These are phyloP conservation scores for Hypoxylon sp. DNA, from an alignment of 2,329 filamentous ascomycete genomes.

Conservation along the genomic window DNA sequence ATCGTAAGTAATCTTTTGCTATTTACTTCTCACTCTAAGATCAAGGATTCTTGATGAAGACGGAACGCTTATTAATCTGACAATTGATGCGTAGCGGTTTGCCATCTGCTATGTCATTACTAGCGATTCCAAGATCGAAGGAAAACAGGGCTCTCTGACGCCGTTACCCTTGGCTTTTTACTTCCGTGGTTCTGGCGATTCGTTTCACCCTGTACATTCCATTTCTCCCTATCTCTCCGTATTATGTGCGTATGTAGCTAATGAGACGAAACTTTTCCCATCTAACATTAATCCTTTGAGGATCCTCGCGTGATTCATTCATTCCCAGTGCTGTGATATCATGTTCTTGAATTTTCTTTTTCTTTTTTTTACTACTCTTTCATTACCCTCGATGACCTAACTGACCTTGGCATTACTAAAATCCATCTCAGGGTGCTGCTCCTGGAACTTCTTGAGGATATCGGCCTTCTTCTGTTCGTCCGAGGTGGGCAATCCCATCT, in stretches of 20 bases:
- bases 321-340: background rate
- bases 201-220: slow-evolving; percentile 74
- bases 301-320: background rate
- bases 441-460: slow-evolving; percentile 92
- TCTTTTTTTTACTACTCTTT: background rate
- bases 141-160: slow-evolving; percentile 71
- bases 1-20: slow-evolving; percentile 45
- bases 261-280: slow-evolving; percentile 14
- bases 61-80: slow-evolving; percentile 63
- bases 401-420: slow-evolving; percentile 78
- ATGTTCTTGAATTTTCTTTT: slow-evolving; percentile 8
- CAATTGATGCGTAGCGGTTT: slow-evolving; percentile 67
- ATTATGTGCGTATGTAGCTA: slow-evolving; percentile 24
- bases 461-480: slow-evolving; percentile 97
- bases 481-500: slow-evolving; percentile 86
- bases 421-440: slow-evolving; percentile 79
- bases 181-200: slow-evolving; percentile 66
- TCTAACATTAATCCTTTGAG: background rate
- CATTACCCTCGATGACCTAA: slow-evolving; percentile 51
- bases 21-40: background rate
- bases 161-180: slow-evolving; percentile 53
- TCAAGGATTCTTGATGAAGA: slow-evolving; percentile 26
- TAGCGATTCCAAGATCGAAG: slow-evolving; percentile 69
- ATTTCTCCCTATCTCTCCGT: slow-evolving; percentile 5
- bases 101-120: slow-evolving; percentile 67